These are phyloP conservation scores for Pyrenochaeta sp. DNA, from an alignment of 2,329 filamentous ascomycete species.

Conservation along the genomic window DNA sequence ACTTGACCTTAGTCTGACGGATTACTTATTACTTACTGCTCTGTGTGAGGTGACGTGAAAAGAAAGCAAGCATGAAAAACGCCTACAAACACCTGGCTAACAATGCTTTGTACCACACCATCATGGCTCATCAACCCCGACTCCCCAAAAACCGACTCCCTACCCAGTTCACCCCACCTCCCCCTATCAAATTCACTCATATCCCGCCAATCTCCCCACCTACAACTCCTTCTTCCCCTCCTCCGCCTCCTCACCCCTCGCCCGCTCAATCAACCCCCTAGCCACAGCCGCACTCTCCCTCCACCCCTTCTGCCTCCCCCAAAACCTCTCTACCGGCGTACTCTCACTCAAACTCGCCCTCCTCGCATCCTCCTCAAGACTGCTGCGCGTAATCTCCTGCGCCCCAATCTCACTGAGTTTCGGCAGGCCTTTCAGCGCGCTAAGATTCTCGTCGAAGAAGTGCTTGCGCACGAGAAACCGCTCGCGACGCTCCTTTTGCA, in stretches of 20 bases:
- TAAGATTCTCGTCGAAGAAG: constrained; percentile 76
- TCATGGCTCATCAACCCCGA: not conserved
- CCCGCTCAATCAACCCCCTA: constrained; percentile 57
- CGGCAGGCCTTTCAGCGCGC: constrained; percentile 58
- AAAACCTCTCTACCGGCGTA: constrained; percentile 60
- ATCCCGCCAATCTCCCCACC: too few species aligned
- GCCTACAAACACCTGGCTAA: constrained; percentile 15
- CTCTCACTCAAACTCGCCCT: constrained; percentile 50
- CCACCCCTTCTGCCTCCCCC: constrained; percentile 59
- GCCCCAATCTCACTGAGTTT: constrained; percentile 53
- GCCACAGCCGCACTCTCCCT: constrained; percentile 61
- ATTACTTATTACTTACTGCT: too few species aligned
- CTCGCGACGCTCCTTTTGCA: constrained; percentile 84
- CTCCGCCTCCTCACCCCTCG: constrained; percentile 31
- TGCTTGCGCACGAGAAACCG: constrained; percentile 81
- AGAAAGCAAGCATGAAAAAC: too few species aligned
- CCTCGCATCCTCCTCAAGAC: constrained; percentile 66
- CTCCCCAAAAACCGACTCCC: not conserved
- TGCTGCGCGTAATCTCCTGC: constrained; percentile 69
- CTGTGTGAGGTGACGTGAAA: too few species aligned
- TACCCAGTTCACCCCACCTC: too few species aligned
- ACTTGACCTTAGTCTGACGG: too few species aligned
- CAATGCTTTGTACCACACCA: constrained; percentile 15
- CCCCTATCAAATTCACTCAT: too few species aligned
- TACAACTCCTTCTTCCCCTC: constrained; percentile 50